These are phyloP conservation scores for Alternaria hordeiaustralica DNA, from an alignment of 2,329 filamentous ascomycete genomes.

Conservation along the genomic window DNA sequence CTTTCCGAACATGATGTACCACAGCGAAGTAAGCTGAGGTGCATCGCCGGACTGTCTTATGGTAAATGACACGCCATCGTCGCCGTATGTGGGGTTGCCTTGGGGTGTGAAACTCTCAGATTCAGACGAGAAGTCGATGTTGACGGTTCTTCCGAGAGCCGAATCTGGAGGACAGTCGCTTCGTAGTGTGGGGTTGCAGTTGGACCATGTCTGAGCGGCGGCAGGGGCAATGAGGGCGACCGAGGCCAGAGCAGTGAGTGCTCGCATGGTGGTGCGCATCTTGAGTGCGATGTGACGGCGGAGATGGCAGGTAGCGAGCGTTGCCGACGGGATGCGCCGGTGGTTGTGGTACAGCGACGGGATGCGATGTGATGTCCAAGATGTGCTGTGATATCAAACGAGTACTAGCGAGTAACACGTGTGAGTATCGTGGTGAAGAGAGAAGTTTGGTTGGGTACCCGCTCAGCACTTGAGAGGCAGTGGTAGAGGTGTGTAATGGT, in stretches of 20 bases:
- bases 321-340: slow-evolving; percentile 2
- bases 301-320: slow-evolving; percentile 7
- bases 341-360: slow-evolving; percentile 10
- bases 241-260: slow-evolving; percentile 49
- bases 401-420: slow-evolving; percentile 13
- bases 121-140: slow-evolving; percentile 78
- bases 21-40: slow-evolving; percentile 84
- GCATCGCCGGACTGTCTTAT: slow-evolving; percentile 79
- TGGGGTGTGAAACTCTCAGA: slow-evolving; percentile 80
- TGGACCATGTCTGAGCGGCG: slow-evolving; percentile 61
- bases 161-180: slow-evolving; percentile 74
- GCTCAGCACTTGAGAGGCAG: slow-evolving; percentile 30
- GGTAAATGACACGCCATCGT: slow-evolving; percentile 81
- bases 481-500: slow-evolving; percentile 31
- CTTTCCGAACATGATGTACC: slow-evolving; percentile 99
- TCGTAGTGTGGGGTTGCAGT: slow-evolving; percentile 63
- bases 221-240: slow-evolving; percentile 49
- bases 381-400: slow-evolving; percentile 9
- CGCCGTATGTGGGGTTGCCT: slow-evolving; percentile 74
- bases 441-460: slow-evolving; percentile 17
- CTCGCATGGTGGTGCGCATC: slow-evolving; percentile 44
- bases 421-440: slow-evolving; percentile 13
- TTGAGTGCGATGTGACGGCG: slow-evolving; percentile 20
- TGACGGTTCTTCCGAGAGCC: slow-evolving; percentile 81
- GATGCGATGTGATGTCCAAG: background rate